phyloP scores from a whole-genome alignment of 192 early-diverging fungal species.

The Backusella morwellensis region DNA sequence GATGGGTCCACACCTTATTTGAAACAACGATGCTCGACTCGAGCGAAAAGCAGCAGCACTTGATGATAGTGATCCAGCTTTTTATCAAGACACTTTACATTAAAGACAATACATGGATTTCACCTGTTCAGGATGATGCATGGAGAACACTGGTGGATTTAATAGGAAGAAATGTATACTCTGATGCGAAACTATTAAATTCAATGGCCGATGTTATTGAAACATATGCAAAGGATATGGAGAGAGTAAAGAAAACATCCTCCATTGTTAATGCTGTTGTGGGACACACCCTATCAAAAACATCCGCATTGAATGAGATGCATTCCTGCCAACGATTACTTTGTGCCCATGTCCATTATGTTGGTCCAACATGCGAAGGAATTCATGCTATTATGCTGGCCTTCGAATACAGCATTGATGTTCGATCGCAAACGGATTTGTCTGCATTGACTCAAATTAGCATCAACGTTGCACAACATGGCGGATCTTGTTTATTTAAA shows the following conservation, averaged over 20 bases:
- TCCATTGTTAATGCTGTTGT: no score
- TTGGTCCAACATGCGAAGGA: no score
- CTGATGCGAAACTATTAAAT: neutral
- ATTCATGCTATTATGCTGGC: neutral
- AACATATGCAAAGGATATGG: no score
- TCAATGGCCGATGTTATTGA: no score
- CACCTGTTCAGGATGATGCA: neutral
- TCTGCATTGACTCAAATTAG: neutral
- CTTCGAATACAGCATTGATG: neutral
- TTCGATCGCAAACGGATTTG: conserved; percentile 20
- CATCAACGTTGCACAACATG: neutral
- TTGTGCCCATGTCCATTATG: no score
- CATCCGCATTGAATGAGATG: no score
- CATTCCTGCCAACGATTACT: no score
- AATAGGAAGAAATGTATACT: neutral
- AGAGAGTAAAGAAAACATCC: no score
- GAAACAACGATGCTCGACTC: neutral
- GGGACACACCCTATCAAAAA: no score
- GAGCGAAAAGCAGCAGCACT: neutral
- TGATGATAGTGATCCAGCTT: neutral
- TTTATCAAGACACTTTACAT: neutral
- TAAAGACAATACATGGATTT: neutral
- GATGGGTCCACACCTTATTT: neutral
- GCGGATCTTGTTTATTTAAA: neutral
- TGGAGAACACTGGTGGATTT: neutral